Base-by-base conservation (phyloP, 2,329 filamentous ascomycete species). In the Nemania serpens region DNA sequence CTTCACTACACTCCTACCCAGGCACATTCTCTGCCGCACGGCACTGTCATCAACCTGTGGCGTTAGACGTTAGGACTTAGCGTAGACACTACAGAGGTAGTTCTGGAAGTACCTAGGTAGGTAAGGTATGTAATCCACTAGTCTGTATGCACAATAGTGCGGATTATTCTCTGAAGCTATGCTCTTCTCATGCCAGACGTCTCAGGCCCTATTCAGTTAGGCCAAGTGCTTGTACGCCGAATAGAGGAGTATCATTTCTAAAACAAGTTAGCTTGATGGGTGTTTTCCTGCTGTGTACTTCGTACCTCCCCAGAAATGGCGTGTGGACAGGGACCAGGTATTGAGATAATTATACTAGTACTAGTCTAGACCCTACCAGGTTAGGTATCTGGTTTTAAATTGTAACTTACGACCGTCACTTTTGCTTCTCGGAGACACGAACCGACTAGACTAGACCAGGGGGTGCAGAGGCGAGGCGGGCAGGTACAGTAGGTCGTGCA, bases 341-440 rank as follows among this genome's bases (percentile, higher is more conserved):
- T 46, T 12, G 18, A 20, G 13, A 48, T 11, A 48, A 48, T 48
- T 18, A 18, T 13, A 9, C 9, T 43, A 43, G 41, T 43, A 11
- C 41, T 43, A 43, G 41, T 43, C 11, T 39, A 39, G 11, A 13
- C 17, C 4, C 41, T 43, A 12, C 41, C 7, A 12, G 22, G 22
- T 42, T 41, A 37, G 41, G 45, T 39, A 42, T n/a, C 36, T n/a
- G 15, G 36, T 12, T 39, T 29, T 29, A 29, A 29, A 29, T 29
- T 29, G 25, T 29, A 61, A 56, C 46, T 61, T 56, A 62, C 55
- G 64, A 66, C 64, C 47, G 64, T 64, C 62, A 18, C 47, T 66
- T 59, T 66, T 66, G 54, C 49, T 22, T 52, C 49, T 64, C 64
- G 64, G 64, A 66, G 64, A 58, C 55, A 11, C 56, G 63, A 66